phyloP scores from a whole-genome alignment of 176 grass and related monocot species.

The Saccharum spontaneum region DNA sequence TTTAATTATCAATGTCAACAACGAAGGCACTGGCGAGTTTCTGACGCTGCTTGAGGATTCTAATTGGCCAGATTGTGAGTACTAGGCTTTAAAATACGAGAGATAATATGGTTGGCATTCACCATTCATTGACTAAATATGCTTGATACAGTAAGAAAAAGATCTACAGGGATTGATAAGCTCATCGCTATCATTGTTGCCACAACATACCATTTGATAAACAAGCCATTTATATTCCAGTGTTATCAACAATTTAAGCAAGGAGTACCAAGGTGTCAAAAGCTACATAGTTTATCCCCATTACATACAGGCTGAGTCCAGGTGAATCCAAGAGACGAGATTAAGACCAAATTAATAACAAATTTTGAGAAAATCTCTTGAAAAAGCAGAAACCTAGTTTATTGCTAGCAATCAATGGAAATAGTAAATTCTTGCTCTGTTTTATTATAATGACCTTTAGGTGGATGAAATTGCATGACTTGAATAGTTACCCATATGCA shows the following conservation, averaged over 20 bases:
- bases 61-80: not conserved
- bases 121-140: not conserved
- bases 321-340: not conserved
- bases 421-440: not conserved
- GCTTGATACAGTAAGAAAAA: not conserved
- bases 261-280: not conserved
- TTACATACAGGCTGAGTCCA: not conserved
- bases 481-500: slow-evolving; percentile 12
- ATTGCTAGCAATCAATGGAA: not conserved
- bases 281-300: slow-evolving; percentile 7
- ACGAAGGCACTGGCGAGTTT: not conserved
- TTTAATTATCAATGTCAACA: not conserved
- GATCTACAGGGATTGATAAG: not conserved
- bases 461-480: not conserved
- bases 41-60: not conserved
- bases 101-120: slow-evolving; percentile 5
- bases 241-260: not conserved
- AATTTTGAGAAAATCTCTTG: not conserved
- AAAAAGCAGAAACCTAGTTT: not conserved
- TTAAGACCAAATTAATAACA: not conserved
- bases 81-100: not conserved
- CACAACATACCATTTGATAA: not conserved
- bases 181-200: not conserved
- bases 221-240: not conserved
- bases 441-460: not conserved